Evolutionary conservation across 352 stramenopile species (phyloP), one percentile per base, ranked within the genome.

Genomic region (Phytophthora pinifolia): DNA sequence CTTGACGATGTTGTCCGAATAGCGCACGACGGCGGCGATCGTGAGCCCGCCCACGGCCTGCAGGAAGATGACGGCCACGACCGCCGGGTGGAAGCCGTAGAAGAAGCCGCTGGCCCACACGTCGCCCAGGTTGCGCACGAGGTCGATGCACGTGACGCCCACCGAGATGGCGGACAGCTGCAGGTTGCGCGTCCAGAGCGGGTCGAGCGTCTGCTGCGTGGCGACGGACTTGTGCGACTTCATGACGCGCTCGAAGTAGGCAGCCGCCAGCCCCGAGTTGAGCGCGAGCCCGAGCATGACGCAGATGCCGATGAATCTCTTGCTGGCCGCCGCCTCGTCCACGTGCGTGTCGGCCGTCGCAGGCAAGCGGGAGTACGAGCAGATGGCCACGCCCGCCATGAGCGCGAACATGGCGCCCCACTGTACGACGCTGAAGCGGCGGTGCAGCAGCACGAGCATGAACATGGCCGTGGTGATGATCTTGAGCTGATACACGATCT

Each of bases 401-500:
- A 95, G 80, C 53, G 82, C 77, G 42, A 92, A 45, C 83, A 95
- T 93, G 30, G 86, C 81, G 55, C 67, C 64, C 86, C 86, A 95
- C 65, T 95, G 86, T 14, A 95, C 75, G 54, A 75, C 10, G 43
- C 79, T 92, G 62, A 95, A 94, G 54, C 74, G 78, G 10, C 86
- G 83, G 53, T 95, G 84, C 46, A 95, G 79, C 56, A 95, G 57
- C 42, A 95, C 78, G 49, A 92, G 83, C 83, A 94, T 94, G 59
- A 93, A 95, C 72, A 95, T 76, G 49, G 86, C 86, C 0, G 86
- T 95, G 18, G 86, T 95, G 62, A 95, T 91, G 72, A 95, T 93
- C 77, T 95, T 95, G 54, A 93, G 82, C 67, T 95, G 86, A 66
- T 94, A 95, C 43, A 95, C 83, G 56, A 95, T 92, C 74, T 95